Evolutionary conservation across 768 basidiomycete species (phyloP), one percentile per base, ranked within the genome.

Genomic region (Boletus rubescentipes): DNA sequence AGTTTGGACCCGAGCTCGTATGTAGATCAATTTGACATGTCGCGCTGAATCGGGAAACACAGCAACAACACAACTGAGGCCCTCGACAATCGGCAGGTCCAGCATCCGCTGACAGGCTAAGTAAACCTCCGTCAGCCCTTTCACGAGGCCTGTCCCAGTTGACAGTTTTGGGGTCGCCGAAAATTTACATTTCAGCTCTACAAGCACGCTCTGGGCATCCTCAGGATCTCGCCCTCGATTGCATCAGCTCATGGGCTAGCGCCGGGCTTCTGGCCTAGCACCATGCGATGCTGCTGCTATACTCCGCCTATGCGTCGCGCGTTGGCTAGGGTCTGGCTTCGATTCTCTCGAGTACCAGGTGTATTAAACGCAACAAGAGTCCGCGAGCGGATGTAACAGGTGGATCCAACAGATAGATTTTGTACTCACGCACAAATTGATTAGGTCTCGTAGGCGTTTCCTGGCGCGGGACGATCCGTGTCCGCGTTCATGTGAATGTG

Each of bases 151-250:
- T 66, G 60, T 61, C 37, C 43, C 46, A 39, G 12, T 12, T 70
- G 68, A 70, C 68, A 70, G 70, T 61, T 69, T 72, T 72, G 58
- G 68, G 68, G 68, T 63, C 55, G 45, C 49, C 29, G 42, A 41
- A 47, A 51, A 53, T 55, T 52, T 36, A 15, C 29, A 50, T 39
- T 44, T 16, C 23, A 31, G 34, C 21, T 47, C 16, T 46, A 39
- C 42, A 15, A 32, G 29, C 54, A 62, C 40, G 48, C 49, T 58
- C 57, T 54, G 40, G 52, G 30, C 40, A 14, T n/a, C 39, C 47
- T 41, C 55, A 30, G 39, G 11, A 36, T 37, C 39, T 46, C 49
- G 18, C 36, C 46, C 31, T 31, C 12, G 36, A 44, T 35, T 35
- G 46, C 4, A 18, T 30, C 29, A 30, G 36, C 34, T 30, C 38